phyloP scores from a whole-genome alignment of 441 rosid species.

The Biscutella laevigata region DNA sequence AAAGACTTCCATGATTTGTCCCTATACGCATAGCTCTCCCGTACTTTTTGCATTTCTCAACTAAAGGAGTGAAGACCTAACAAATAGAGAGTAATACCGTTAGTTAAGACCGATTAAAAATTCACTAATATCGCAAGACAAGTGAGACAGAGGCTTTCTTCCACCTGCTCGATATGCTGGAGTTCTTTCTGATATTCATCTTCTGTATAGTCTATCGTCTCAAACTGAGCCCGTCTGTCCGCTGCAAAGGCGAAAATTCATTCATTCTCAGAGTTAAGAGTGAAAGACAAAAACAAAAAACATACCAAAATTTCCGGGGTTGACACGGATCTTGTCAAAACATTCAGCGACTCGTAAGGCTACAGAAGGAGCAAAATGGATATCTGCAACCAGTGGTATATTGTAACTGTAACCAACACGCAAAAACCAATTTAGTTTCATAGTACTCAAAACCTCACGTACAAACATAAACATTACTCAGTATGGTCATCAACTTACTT shows the following conservation, averaged over 20 bases:
- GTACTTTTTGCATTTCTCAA: constrained; percentile 90
- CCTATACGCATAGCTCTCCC: constrained; percentile 99
- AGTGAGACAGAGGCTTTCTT: constrained; percentile 1
- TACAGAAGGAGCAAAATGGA: constrained; percentile 89
- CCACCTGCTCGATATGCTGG: constrained; percentile 83
- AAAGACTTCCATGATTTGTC: constrained; percentile 97
- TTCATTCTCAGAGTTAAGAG: constrained; percentile 11
- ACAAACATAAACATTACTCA: constrained; percentile 2
- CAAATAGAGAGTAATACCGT: background rate
- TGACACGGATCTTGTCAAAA: constrained; percentile 94
- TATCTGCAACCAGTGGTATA: constrained; percentile 93
- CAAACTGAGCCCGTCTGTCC: constrained; percentile 94
- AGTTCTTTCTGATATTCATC: constrained; percentile 94
- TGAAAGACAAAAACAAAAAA: background rate
- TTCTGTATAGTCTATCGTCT: constrained; percentile 77
- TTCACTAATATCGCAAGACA: background rate
- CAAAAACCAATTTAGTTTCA: constrained; percentile 12
- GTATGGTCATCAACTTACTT: constrained; percentile 39
- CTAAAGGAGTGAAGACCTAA: constrained; percentile 86
- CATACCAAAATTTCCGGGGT: constrained; percentile 95
- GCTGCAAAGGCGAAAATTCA: constrained; percentile 42
- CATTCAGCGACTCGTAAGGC: constrained; percentile 90
- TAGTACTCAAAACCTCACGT: background rate
- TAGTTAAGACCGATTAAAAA: background rate
- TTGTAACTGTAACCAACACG: constrained; percentile 55